A percentile compares a stretch with the other conserved stretches of the same genome.
These are phyloP conservation scores for Gossypium stocksii DNA, from an alignment of 345 rosid species.

Conservation along the genomic window DNA sequence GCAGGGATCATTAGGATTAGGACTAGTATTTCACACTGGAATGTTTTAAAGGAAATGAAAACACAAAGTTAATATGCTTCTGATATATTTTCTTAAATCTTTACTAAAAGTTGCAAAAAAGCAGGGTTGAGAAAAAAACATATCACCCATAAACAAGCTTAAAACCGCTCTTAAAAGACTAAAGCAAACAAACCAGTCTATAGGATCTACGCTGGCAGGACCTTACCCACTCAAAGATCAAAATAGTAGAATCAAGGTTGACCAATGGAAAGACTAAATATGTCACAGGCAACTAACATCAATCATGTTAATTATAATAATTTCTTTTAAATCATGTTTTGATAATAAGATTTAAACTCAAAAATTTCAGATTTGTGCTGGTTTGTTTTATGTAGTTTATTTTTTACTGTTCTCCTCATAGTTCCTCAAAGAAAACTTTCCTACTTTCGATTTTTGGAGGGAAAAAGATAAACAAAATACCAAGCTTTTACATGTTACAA, in stretches of 20 bases:
- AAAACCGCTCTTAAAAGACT: too few relatives aligned
- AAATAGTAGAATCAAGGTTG: too few relatives aligned
- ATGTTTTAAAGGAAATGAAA: not conserved
- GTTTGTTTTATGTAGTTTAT: not conserved
- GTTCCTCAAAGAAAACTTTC: not conserved
- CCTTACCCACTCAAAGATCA: too few relatives aligned
- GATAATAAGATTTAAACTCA: not conserved
- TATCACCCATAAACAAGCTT: too few relatives aligned
- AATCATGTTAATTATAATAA: too few relatives aligned
- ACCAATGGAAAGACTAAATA: too few relatives aligned
- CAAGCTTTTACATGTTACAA: not conserved
- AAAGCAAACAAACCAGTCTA: too few relatives aligned
- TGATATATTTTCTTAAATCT: not conserved
- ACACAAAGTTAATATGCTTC: not conserved
- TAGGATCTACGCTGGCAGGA: too few relatives aligned
- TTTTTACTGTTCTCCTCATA: not conserved
- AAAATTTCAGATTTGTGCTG: not conserved
- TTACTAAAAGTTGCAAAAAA: not conserved
- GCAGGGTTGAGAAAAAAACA: too few relatives aligned
- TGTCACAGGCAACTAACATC: too few relatives aligned
- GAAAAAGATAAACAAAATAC: not conserved
- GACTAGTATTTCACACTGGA: not conserved
- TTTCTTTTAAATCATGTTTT: not conserved
- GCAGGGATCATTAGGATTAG: constrained; percentile 1
- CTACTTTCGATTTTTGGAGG: too few relatives aligned